These are phyloP conservation scores for Pisolithus thermaeus DNA, from an alignment of 1,284 basidiomycete species.

Conservation along the genomic window DNA sequence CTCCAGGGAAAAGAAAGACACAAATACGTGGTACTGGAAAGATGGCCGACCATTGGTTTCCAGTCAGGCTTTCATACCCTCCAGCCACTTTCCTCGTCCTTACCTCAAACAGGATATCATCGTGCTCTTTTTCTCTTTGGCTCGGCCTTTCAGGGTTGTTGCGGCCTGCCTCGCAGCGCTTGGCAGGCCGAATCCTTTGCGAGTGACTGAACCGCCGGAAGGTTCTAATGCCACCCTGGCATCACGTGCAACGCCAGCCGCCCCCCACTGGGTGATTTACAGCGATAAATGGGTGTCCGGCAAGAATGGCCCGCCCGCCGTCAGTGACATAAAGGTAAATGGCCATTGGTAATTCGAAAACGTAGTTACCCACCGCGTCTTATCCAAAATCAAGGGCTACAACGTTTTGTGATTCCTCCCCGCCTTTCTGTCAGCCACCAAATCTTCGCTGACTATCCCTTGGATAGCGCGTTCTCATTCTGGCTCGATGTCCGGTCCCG, in stretches of 20 bases:
- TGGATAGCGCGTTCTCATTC: conserved; percentile 42
- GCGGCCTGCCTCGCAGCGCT: not conserved
- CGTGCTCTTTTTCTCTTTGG: not conserved
- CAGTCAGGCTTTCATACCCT: not conserved
- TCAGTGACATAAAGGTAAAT: conserved; percentile 32
- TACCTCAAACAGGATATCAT: not conserved
- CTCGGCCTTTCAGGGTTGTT: not conserved
- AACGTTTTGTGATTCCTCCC: conserved; percentile 33
- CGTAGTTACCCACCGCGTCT: not conserved
- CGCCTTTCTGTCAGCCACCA: not conserved
- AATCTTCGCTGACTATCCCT: not conserved
- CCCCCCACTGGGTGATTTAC: no score
- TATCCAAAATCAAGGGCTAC: conserved; percentile 12
- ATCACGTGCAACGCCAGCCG: no score
- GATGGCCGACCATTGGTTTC: not conserved
- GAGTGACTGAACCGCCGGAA: no score
- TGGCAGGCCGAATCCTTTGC: no score
- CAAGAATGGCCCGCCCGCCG: conserved; percentile 31
- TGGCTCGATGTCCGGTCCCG: conserved; percentile 41
- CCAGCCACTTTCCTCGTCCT: not conserved
- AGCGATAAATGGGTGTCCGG: conserved; percentile 21
- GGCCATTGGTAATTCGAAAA: not conserved
- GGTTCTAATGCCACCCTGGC: no score
- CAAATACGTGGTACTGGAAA: not conserved
- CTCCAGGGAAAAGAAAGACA: not conserved